Evolutionary conservation across 352 stramenopile species (phyloP).

Genomic region (Saprolegnia parasitica): DNA sequence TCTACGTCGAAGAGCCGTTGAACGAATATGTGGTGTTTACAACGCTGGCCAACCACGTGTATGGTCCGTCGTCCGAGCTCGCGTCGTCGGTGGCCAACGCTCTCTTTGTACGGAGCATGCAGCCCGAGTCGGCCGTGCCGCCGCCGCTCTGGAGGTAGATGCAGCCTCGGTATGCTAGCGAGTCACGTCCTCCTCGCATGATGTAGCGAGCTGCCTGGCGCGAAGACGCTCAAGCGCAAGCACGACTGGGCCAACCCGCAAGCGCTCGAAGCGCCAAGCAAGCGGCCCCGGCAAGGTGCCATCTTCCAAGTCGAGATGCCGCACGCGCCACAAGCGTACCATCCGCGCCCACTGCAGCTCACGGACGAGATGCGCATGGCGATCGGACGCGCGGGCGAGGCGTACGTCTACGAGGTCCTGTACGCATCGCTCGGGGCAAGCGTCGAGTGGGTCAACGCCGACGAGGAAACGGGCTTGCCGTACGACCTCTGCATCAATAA

Average conservation of each 20-base stretch:
- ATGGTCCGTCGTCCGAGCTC: not conserved
- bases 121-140: not conserved
- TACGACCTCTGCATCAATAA: constrained; percentile 67
- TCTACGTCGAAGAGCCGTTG: constrained; percentile 12
- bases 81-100: not conserved
- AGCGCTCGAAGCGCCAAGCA: not conserved
- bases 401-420: constrained; percentile 77
- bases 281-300: not conserved
- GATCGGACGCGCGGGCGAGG: constrained; percentile 78
- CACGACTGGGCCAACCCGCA: not conserved
- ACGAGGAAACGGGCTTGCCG: constrained; percentile 72
- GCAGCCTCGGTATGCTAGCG: too few species aligned
- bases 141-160: constrained; percentile 11
- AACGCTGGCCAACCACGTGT: constrained; percentile 4
- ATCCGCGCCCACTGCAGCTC: not conserved
- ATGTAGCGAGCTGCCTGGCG: not conserved
- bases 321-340: not conserved
- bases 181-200: not conserved
- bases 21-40: constrained; percentile 2
- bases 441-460: constrained; percentile 71
- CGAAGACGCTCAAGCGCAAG: not conserved
- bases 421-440: constrained; percentile 40
- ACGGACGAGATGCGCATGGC: constrained; percentile 66
- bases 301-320: constrained; percentile 4
- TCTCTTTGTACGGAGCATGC: not conserved